Evolutionary conservation across 768 basidiomycete genomes (phyloP), one percentile per base, ranked within the genome.

Genomic region (Tephrocybe sp.): DNA sequence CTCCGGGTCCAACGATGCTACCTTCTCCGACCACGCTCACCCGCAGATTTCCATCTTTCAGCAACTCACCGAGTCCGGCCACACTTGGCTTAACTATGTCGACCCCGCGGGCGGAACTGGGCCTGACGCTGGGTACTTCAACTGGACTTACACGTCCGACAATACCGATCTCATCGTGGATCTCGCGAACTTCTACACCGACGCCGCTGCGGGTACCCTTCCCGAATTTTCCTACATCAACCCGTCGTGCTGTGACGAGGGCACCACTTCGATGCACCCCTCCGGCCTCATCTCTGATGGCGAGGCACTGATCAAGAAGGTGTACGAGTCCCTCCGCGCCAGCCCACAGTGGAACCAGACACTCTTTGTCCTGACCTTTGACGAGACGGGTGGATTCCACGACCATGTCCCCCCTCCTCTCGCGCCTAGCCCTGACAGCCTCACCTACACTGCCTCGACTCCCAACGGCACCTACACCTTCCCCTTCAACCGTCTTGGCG

Each of bases 351-450:
- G 67, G 67, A 31, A 52, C 9, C 51, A 64, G 37, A 68, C 61
- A 2, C 51, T 69, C 28, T 55, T 67, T 44, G 18, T 69, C 47
- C 15, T 69, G 52, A 65, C 64, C 37, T 67, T 61, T 53, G 67
- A 68, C 41, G 67, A 68, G 46, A 55, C 55, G 39, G 67, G 67
- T 30, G 67, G 67, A 2, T 69, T 66, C 57, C 56, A 53, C 37
- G 67, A 69, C 49, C 67, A 67, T 56, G 67, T 69, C 34, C 53
- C 65, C 6, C 60, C 67, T 7, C 66, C 66, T 12, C 53, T 60
- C 27, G 61, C 59, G 36, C 59, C 62, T n/a, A 55, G 31, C 65
- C 5, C 40, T 26, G 67, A 69, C 52, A 47, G 55, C 48, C 49
- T 59, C 26, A 60, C 63, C 4, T 66, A 64, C 59, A 64, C 64